Conservation (phyloP, 2,329 filamentous ascomycete genomes). For the Aspergillus phoenicis region DNA sequence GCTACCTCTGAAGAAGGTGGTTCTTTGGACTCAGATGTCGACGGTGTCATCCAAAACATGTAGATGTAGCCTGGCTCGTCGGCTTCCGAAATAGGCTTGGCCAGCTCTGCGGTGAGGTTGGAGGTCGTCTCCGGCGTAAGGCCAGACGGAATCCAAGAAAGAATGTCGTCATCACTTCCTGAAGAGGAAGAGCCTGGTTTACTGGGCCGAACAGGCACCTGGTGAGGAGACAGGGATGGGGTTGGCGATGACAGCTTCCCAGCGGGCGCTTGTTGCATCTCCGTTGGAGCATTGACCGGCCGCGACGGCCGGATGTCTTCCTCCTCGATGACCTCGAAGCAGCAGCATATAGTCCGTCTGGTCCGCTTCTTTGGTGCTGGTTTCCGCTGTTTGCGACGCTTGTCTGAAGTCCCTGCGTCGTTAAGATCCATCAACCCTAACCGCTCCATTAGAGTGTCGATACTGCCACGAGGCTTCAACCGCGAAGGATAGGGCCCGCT, state of each 20-base stretch:
- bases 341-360: conserved; percentile 36
- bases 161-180: conserved; percentile 50
- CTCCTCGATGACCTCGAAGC: conserved; percentile 36
- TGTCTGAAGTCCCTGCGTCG: conserved; percentile 20
- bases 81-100: conserved; percentile 69
- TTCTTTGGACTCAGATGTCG: conserved; percentile 47
- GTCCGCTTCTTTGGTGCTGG: conserved; percentile 24
- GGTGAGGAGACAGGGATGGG: conserved; percentile 6
- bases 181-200: conserved; percentile 25
- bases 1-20: conserved; percentile 62
- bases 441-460: conserved; percentile 83
- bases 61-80: conserved; percentile 94
- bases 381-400: conserved; percentile 16
- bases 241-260: conserved; percentile 8
- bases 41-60: conserved; percentile 93
- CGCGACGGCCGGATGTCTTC: conserved; percentile 27
- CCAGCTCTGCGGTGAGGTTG: conserved; percentile 73
- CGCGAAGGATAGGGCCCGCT: conserved; percentile 34
- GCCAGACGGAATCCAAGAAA: conserved; percentile 69
- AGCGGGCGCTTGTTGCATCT: neutral
- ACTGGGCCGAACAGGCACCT: neutral
- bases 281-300: neutral
- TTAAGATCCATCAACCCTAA: conserved; percentile 73
- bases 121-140: conserved; percentile 70
- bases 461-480: conserved; percentile 70